phyloP scores from a whole-genome alignment of 331 rosid genomes.

The Acacia concinna region DNA sequence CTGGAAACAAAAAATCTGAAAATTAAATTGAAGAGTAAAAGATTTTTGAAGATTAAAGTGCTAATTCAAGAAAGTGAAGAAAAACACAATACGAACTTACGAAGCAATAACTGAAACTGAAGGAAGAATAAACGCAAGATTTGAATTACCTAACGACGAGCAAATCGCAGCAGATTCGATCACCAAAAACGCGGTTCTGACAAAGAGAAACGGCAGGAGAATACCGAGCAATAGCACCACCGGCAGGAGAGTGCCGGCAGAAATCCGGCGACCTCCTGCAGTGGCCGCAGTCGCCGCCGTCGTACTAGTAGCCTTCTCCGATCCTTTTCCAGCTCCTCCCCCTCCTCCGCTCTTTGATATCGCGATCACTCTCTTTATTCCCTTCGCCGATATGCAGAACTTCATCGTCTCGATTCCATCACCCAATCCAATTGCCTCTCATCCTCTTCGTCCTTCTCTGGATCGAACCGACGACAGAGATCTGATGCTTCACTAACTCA shows the following conservation, averaged over 20 bases:
- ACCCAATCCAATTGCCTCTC: slow-evolving; percentile 6
- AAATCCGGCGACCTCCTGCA: slow-evolving; percentile 51
- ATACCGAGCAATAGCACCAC: slow-evolving; percentile 54
- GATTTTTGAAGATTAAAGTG: neutral
- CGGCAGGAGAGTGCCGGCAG: slow-evolving; percentile 54
- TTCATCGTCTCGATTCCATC: slow-evolving; percentile 67
- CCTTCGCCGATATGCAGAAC: slow-evolving; percentile 76
- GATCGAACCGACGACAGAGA: slow-evolving; percentile 18
- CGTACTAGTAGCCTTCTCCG: slow-evolving; percentile 32
- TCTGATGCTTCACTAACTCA: slow-evolving; percentile 39
- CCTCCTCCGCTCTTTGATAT: slow-evolving; percentile 56
- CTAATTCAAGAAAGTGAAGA: neutral
- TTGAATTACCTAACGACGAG: slow-evolving; percentile 59
- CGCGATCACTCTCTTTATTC: slow-evolving; percentile 59
- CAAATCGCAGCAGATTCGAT: slow-evolving; percentile 78
- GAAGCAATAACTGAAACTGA: neutral
- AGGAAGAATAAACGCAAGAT: neutral
- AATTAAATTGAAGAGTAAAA: neutral
- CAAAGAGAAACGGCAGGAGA: slow-evolving; percentile 65
- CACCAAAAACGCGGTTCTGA: slow-evolving; percentile 65
- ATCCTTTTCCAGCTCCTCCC: slow-evolving; percentile 39
- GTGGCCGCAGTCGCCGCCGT: slow-evolving; percentile 4
- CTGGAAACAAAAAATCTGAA: neutral
- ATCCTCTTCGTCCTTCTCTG: neutral
- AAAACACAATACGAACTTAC: neutral